Percentiles rank a stretch among this genome's conserved stretches.
These are phyloP conservation scores for Chrysosporium keratinophilum DNA, from an alignment of 2,329 filamentous ascomycete genomes.

Conservation along the genomic window DNA sequence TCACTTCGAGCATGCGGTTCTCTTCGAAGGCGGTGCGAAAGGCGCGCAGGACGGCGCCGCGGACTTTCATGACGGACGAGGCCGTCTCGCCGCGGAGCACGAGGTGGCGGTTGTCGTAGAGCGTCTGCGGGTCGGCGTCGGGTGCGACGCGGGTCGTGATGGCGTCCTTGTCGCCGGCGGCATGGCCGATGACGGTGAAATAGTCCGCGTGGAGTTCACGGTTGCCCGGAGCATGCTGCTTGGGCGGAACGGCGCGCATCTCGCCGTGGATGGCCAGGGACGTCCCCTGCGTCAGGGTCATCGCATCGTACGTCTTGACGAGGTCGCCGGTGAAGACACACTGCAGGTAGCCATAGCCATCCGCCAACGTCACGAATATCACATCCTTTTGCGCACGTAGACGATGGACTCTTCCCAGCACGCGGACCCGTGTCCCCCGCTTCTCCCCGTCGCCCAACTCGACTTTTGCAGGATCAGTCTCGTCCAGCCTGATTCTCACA, in stretches of 20 bases:
- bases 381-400: slow-evolving; percentile 72
- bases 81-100: slow-evolving; percentile 74
- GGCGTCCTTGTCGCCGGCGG: slow-evolving; percentile 77
- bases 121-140: slow-evolving; percentile 58
- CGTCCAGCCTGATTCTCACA: slow-evolving; percentile 63
- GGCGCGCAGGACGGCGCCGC: slow-evolving; percentile 67
- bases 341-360: slow-evolving; percentile 77
- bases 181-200: slow-evolving; percentile 67
- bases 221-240: slow-evolving; percentile 67
- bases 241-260: slow-evolving; percentile 68
- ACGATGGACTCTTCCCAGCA: slow-evolving; percentile 73
- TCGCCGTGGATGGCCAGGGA: slow-evolving; percentile 75
- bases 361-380: slow-evolving; percentile 74
- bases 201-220: slow-evolving; percentile 87
- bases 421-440: slow-evolving; percentile 62
- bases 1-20: slow-evolving; percentile 67
- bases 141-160: slow-evolving; percentile 72
- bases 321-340: slow-evolving; percentile 72
- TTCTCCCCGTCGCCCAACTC: slow-evolving; percentile 37
- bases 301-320: slow-evolving; percentile 81
- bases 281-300: slow-evolving; percentile 79
- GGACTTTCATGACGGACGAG: slow-evolving; percentile 78
- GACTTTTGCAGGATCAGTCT: slow-evolving; percentile 52
- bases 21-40: slow-evolving; percentile 74
- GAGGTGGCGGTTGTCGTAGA: slow-evolving; percentile 75